Base-by-base conservation (phyloP, 805 yeast species). In the Wickerhamiella dianesei region DNA sequence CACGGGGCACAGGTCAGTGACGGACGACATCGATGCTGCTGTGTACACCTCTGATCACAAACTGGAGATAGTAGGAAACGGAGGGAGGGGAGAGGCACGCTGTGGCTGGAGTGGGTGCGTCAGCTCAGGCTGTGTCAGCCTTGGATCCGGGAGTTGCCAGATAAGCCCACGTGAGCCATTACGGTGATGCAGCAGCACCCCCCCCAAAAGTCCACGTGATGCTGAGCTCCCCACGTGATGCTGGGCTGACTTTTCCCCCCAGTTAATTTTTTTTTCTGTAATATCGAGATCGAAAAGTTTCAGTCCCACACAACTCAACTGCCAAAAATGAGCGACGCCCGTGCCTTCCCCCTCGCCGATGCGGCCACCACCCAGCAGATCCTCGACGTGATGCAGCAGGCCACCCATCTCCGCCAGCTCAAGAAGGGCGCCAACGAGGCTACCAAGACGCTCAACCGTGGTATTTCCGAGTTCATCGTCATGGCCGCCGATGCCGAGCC, bases 401-500 rank as follows among this genome's bases (percentile, higher is more conserved):
- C 96, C 53, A 88, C 94, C 63, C 87, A 83, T 73, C 78, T 92
- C 67, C 87, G 97, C 76, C 99, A 92, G 74, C 79, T 92, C 70
- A 92, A 92, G 79, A 92, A 92, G 72, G 99, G 99, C 72, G 98
- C 99, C 59, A 92, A 92, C 70, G 99, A 92, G 75, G 95, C 97
- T 64, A 92, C 96, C 72, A 89, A 89, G 78, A 89, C 96, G 61
- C 78, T 89, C 73, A 89, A 89, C 83, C 84, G 97, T 77, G 98
- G 98, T 80, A 89, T 89, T 64, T 84, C 96, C 62, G 98, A 89
- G 74, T 89, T 89, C 77, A 88, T 89, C 70, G 85, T 89, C 73
- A 86, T 92, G 96, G 98, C 99, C 57, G 99, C 98, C 61, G 99
- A 92, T 67, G 87, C 98, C 62, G 95, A 88, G 72, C 99, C 99